Conservation (phyloP, 2,329 filamentous ascomycete genomes). For the Setomelanomma holmii region DNA sequence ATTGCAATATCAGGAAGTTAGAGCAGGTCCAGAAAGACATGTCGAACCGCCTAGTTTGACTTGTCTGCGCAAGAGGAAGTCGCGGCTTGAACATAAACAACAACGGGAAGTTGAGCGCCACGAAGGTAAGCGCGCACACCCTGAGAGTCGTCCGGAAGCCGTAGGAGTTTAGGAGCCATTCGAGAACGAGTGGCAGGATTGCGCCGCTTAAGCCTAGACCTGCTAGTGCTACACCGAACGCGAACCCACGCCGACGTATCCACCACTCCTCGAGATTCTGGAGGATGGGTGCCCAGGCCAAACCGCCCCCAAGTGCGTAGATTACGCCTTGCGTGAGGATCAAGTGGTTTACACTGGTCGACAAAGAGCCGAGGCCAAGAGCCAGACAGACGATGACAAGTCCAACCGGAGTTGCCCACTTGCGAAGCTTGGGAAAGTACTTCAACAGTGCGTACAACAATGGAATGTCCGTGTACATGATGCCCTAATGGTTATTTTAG, state of each 20-base stretch:
- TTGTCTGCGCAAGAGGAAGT: constrained; percentile 28
- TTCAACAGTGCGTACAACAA: constrained; percentile 45
- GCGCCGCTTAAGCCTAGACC: constrained; percentile 52
- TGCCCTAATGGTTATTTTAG: constrained; percentile 23
- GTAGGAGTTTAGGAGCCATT: constrained; percentile 47
- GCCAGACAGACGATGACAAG: constrained; percentile 38
- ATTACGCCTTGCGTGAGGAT: constrained; percentile 49
- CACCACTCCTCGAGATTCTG: constrained; percentile 69
- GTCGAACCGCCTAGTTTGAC: constrained; percentile 25
- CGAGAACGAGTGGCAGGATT: constrained; percentile 52
- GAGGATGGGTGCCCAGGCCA: constrained; percentile 56
- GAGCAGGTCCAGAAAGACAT: constrained; percentile 32
- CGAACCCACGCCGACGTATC: constrained; percentile 62
- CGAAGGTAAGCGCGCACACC: constrained; percentile 46
- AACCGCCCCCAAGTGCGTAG: constrained; percentile 51
- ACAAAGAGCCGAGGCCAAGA: constrained; percentile 45
- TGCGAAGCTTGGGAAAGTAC: constrained; percentile 39
- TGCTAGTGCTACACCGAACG: constrained; percentile 67
- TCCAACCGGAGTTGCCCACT: constrained; percentile 40
- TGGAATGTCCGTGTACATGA: constrained; percentile 54
- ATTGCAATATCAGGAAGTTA: constrained; percentile 28
- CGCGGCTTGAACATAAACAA: constrained; percentile 44
- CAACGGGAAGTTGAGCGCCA: constrained; percentile 41
- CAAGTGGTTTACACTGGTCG: constrained; percentile 37
- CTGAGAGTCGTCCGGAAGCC: constrained; percentile 53